Conservation (phyloP, 495 filamentous ascomycete genomes). For the Penicillium chermesinum region DNA sequence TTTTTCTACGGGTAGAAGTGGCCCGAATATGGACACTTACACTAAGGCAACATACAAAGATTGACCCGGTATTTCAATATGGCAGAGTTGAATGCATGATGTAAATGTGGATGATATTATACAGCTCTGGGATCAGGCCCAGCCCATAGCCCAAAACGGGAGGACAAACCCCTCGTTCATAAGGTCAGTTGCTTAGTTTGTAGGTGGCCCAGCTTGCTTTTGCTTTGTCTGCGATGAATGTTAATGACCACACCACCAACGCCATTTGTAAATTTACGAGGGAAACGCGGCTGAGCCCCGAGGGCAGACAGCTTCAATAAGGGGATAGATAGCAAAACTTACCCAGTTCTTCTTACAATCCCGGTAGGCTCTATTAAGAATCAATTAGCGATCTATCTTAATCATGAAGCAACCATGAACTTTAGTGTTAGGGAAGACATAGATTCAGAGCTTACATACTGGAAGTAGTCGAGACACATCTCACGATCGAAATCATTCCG, state of each 20-base stretch:
- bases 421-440: background rate
- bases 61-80: no score
- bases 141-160: no score
- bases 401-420: no score
- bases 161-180: no score
- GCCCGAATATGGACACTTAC: no score
- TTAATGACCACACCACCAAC: background rate
- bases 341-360: constrained; percentile 95
- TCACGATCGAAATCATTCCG: constrained; percentile 77
- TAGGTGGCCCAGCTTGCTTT: background rate
- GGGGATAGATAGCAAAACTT: constrained; percentile 25
- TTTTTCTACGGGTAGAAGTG: no score
- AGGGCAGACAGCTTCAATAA: background rate
- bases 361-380: constrained; percentile 67
- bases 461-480: constrained; percentile 92
- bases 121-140: no score
- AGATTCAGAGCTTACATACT: constrained; percentile 48
- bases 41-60: no score
- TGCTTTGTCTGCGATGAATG: background rate
- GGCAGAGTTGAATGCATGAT: no score
- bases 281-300: background rate
- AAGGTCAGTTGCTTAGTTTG: background rate
- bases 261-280: background rate
- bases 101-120: no score
- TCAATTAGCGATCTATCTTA: constrained; percentile 1